Conservation (phyloP, 768 basidiomycete genomes). For the Serendipita sp. region DNA sequence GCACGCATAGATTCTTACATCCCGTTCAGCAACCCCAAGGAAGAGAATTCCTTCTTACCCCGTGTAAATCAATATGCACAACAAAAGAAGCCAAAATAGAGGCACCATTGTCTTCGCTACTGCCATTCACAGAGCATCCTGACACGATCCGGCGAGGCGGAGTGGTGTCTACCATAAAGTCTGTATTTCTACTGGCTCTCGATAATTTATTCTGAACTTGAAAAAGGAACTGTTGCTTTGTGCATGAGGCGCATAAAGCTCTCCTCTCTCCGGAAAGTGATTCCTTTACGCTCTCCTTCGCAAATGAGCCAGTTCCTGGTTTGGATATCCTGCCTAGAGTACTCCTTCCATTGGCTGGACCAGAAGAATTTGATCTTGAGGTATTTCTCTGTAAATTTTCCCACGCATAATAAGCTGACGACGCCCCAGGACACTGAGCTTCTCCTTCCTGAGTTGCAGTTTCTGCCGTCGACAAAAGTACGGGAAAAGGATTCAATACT, state of each 20-base stretch:
- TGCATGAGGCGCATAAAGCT: slow-evolving; percentile 48
- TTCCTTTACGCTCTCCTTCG: slow-evolving; percentile 39
- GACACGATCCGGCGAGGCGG: slow-evolving; percentile 78
- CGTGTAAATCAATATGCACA: slow-evolving; percentile 34
- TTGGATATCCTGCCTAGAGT: slow-evolving; percentile 74
- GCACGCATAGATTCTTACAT: not conserved
- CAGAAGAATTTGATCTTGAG: slow-evolving; percentile 88
- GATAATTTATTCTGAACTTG: not conserved
- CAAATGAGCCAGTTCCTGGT: slow-evolving; percentile 44
- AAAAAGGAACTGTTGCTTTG: slow-evolving; percentile 62
- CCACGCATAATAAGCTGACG: not conserved
- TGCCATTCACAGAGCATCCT: slow-evolving; percentile 78
- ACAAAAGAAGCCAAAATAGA: slow-evolving; percentile 34
- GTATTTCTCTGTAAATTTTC: slow-evolving; percentile 23
- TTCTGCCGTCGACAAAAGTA: slow-evolving; percentile 68
- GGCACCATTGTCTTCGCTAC: slow-evolving; percentile 68
- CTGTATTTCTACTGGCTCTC: slow-evolving; percentile 12
- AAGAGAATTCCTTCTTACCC: slow-evolving; percentile 62
- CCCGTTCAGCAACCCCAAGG: slow-evolving; percentile 40
- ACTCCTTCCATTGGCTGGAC: slow-evolving; percentile 79
- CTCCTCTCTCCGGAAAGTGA: slow-evolving; percentile 50
- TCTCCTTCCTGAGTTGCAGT: slow-evolving; percentile 68
- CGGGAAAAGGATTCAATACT: slow-evolving; percentile 65
- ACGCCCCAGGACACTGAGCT: slow-evolving; percentile 63
- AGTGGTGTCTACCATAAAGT: slow-evolving; percentile 80